Evolutionary conservation across 2,329 filamentous ascomycete genomes (phyloP).

Genomic region (Periglandula ipomoeae): DNA sequence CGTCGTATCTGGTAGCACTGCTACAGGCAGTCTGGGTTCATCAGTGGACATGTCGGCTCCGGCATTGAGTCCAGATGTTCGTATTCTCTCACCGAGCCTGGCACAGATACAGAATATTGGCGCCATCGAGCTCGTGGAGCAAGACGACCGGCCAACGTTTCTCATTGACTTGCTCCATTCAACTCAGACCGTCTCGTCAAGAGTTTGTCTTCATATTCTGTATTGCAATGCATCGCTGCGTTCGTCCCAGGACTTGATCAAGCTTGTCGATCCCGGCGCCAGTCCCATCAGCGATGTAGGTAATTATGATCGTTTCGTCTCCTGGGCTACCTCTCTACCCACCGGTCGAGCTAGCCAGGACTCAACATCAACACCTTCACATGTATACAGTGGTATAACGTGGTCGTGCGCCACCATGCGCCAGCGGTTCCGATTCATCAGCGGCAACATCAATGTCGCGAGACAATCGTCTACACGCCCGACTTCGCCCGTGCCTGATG

Average conservation of each 20-base stretch:
- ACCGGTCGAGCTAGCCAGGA: conserved; percentile 43
- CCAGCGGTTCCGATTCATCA: conserved; percentile 59
- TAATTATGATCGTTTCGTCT: conserved; percentile 56
- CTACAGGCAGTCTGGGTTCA: conserved; percentile 43
- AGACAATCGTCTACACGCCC: conserved; percentile 22
- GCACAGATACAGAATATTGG: conserved; percentile 50
- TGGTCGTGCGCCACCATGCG: conserved; percentile 66
- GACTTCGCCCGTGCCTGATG: conserved; percentile 29
- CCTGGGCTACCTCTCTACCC: conserved; percentile 55
- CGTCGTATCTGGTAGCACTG: conserved; percentile 39
- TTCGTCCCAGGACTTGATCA: conserved; percentile 43
- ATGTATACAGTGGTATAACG: conserved; percentile 52
- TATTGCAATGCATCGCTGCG: conserved; percentile 63
- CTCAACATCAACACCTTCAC: conserved; percentile 39
- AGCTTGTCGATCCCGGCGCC: conserved; percentile 44
- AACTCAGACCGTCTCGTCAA: conserved; percentile 39
- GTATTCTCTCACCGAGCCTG: conserved; percentile 36
- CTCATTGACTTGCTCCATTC: conserved; percentile 58
- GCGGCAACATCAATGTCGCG: conserved; percentile 35
- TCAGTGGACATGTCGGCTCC: conserved; percentile 44
- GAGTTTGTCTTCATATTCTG: conserved; percentile 47
- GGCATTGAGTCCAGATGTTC: conserved; percentile 42
- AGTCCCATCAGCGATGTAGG: conserved; percentile 31
- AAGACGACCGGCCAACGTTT: conserved; percentile 69
- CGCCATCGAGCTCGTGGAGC: conserved; percentile 63